Evolutionary conservation across 306 rosid genomes (phyloP).

Genomic region (Neltuma alba): DNA sequence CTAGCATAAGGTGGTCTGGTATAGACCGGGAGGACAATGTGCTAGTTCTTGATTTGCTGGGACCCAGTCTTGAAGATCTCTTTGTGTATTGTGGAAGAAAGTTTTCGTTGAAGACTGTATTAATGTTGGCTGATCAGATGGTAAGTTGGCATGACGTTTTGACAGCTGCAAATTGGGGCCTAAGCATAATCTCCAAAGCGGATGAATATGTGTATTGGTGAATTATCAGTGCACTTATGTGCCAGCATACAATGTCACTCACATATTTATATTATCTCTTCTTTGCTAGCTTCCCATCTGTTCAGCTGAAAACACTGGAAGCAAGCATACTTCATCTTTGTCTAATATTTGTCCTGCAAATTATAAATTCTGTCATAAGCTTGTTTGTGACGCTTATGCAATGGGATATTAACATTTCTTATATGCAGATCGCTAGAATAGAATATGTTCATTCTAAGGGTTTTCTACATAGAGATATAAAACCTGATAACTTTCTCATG

Average conservation of each 20-base stretch:
- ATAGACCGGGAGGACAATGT: conserved; percentile 54
- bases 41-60: conserved; percentile 59
- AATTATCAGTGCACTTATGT: background rate
- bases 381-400: background rate
- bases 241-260: background rate
- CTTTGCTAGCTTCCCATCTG: background rate
- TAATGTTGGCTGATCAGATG: conserved; percentile 67
- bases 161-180: background rate
- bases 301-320: background rate
- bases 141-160: conserved; percentile 30
- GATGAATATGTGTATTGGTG: background rate
- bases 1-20: conserved; percentile 56
- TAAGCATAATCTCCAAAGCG: background rate
- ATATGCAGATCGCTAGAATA: conserved; percentile 74
- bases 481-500: conserved; percentile 98
- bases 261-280: background rate
- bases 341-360: background rate
- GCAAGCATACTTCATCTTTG: conserved; percentile 7
- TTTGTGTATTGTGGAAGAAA: conserved; percentile 64
- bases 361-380: background rate
- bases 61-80: conserved; percentile 65
- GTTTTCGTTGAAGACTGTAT: conserved; percentile 57
- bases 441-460: conserved; percentile 96
- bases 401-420: background rate
- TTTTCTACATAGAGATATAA: conserved; percentile 88